Evolutionary conservation across 2,329 filamentous ascomycete genomes (phyloP), one percentile per base, ranked within the genome.

Genomic region (Colletotrichum cereale): DNA sequence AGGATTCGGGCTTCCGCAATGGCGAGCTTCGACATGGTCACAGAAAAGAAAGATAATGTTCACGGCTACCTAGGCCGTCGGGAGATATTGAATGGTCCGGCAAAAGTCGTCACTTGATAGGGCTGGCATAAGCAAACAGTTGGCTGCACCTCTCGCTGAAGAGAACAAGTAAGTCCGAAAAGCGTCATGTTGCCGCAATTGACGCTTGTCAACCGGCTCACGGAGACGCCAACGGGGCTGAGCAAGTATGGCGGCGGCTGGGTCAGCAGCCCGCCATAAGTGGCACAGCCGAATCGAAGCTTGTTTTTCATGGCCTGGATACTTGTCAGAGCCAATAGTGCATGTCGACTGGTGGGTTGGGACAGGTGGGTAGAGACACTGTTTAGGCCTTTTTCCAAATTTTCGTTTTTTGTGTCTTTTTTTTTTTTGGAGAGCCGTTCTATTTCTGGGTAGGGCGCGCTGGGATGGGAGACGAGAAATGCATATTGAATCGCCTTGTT

Each of bases 381-480:
- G n/a, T 24, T 56, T 26, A n/a, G 56, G 56, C 36, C 5, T 26
- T 48, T 7, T 10, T 21, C 6, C n/a, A n/a, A n/a, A n/a, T 48
- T 24, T 16, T 48, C 1, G 12, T 26, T 16, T 48, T 48, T 26
- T 24, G n/a, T n/a, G n/a, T n/a, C n/a, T 48, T 26, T 14, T 7
- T 31, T 12, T 57, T 42, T 42, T 26, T 40, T 50, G 8, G 44
- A 34, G 42, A 47, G 44, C 29, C 18, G 8, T 38, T 62, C 60
- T 62, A 62, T 52, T 62, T 50, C 44, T 63, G 61, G 61, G 34
- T 31, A 18, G n/a, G n/a, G 53, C n/a, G 14, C n/a, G 50, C 29
- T 47, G 38, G 31, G 10, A 4, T 26, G 29, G 26, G 18, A 40
- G 12, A 6, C 16, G 16, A 60, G 11, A 50, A n/a, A 18, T 26